phyloP scores from a whole-genome alignment of 257 asterid genomes.

The Nicotiana paniculata region DNA sequence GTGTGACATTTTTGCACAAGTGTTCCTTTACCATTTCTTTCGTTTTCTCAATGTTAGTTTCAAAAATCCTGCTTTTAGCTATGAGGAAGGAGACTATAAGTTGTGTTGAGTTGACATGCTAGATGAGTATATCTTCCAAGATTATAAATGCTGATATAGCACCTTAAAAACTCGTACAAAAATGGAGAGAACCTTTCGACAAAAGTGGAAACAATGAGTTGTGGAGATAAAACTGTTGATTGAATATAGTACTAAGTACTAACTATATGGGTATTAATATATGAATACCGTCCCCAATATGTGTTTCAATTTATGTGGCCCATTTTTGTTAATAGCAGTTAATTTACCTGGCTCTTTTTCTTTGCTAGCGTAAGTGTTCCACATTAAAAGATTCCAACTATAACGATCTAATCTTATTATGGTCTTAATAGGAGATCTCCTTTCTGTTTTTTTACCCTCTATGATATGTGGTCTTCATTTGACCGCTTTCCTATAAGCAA shows the following conservation, averaged over 20 bases:
- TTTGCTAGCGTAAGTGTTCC: neutral
- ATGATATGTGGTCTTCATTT: neutral
- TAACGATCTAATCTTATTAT: neutral
- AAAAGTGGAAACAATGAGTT: neutral
- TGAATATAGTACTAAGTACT: neutral
- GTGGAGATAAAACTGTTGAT: neutral
- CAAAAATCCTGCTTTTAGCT: neutral
- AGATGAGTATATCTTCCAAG: neutral
- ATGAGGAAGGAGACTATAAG: neutral
- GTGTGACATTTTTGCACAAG: constrained; percentile 28
- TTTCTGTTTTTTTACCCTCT: neutral
- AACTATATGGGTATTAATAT: neutral
- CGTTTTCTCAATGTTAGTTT: neutral
- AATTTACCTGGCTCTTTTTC: neutral
- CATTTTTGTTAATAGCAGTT: neutral
- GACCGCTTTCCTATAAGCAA: neutral
- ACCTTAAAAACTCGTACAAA: neutral
- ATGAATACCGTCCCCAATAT: neutral
- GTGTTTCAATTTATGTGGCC: neutral
- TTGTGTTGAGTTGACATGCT: neutral
- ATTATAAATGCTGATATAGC: neutral
- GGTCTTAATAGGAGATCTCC: neutral
- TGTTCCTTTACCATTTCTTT: constrained; percentile 10
- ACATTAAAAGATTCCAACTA: neutral
- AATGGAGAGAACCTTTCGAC: neutral